Base-by-base conservation (phyloP, 257 asterid genomes). In the Haberlea rhodopensis region DNA sequence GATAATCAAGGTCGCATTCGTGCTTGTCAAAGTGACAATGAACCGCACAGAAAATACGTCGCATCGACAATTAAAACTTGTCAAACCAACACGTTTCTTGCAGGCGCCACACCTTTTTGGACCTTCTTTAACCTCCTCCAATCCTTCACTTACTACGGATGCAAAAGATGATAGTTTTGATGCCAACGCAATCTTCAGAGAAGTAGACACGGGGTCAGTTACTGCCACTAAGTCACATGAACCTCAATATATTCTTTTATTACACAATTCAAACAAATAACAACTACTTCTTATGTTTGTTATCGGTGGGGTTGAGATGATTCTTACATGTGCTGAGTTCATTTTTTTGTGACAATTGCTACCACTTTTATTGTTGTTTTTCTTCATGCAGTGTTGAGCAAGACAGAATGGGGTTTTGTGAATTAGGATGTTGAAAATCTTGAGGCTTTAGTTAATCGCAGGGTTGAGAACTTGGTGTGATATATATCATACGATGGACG, bases 21-120 rank as follows among this genome's bases (percentile, higher is more conserved):
- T 85, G 91, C 18, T 82, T 85, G 84, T 85, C 91, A 0, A 88
- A 71, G 71, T 82, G 82, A 11, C 91, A 81, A 53, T 85, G 91
- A 32, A 70, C 20, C 0, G 82, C 21, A 52, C 91, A 85, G 71
- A 76, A 82, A 3, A 69, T 70, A 57, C 55, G 52, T 88, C 91
- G 49, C 91, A 85, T 22, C 88, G 84, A 49, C 91, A 85, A 21
- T 51, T 72, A 40, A 85, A 85, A 10, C 88, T 86, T 2, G 84
- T n/a, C n/a, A n/a, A n/a, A n/a, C n/a, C n/a, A n/a, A n/a, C n/a
- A n/a, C n/a, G n/a, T n/a, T n/a, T n/a, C n/a, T n/a, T n/a, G n/a
- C n/a, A n/a, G n/a, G n/a, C n/a, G n/a, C n/a, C n/a, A n/a, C n/a
- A n/a, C n/a, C 72, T 73, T 65, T 74, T 88, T 82, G 18, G 74